These are phyloP conservation scores for Mycena sanguinolenta DNA, from an alignment of 768 basidiomycete species.

Conservation along the genomic window DNA sequence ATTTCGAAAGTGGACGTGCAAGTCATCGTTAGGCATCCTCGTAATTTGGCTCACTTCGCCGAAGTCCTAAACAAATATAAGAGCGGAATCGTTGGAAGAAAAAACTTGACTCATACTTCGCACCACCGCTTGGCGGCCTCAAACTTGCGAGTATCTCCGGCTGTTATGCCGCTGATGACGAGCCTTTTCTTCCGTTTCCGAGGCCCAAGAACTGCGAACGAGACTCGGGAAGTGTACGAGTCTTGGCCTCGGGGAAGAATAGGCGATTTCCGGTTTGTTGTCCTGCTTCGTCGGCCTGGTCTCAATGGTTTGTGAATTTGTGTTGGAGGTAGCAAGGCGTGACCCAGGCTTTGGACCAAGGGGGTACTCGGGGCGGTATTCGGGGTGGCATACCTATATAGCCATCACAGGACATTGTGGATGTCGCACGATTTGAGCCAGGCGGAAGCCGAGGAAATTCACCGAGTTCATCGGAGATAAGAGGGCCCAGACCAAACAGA, in stretches of 20 bases:
- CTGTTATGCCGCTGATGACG: slow-evolving; percentile 76
- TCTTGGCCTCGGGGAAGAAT: slow-evolving; percentile 44
- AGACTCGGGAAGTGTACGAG: slow-evolving; percentile 48
- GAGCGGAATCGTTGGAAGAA: slow-evolving; percentile 1
- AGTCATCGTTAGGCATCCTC: slow-evolving; percentile 81
- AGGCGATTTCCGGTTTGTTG: slow-evolving; percentile 51
- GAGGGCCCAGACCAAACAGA: slow-evolving; percentile 45
- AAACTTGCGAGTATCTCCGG: slow-evolving; percentile 71
- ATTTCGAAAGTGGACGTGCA: slow-evolving; percentile 81
- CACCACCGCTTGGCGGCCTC: slow-evolving; percentile 83
- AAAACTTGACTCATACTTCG: slow-evolving; percentile 61
- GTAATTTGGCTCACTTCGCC: slow-evolving; percentile 82
- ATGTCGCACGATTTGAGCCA: slow-evolving; percentile 20
- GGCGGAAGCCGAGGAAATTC: slow-evolving; percentile 39
- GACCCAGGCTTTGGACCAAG: slow-evolving; percentile 48
- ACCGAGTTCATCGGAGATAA: slow-evolving; percentile 33
- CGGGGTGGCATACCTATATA: slow-evolving; percentile 32
- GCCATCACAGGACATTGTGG: slow-evolving; percentile 33
- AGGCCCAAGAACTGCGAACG: slow-evolving; percentile 56
- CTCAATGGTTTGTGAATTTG: slow-evolving; percentile 22
- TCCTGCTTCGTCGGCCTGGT: slow-evolving; percentile 22
- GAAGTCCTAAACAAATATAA: slow-evolving; percentile 65
- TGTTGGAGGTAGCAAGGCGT: slow-evolving; percentile 37
- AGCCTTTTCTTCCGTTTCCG: slow-evolving; percentile 73
- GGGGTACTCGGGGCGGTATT: slow-evolving; percentile 46